phyloP scores from a whole-genome alignment of 495 filamentous ascomycete genomes.

The Extremus antarcticus region DNA sequence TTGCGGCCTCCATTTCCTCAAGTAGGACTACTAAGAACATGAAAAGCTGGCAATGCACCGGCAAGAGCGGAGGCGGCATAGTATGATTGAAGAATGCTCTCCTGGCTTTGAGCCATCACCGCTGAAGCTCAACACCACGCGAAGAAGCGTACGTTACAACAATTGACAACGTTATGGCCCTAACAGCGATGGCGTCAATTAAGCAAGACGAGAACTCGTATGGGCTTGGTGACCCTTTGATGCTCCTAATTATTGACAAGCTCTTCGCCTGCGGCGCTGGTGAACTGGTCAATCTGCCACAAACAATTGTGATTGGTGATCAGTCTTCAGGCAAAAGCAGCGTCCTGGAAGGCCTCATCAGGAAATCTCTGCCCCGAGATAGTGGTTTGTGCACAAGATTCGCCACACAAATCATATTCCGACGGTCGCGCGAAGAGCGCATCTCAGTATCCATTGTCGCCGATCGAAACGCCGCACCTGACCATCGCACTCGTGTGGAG shows the following conservation, averaged over 20 bases:
- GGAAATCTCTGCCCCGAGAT: slow-evolving; percentile 32
- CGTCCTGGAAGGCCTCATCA: slow-evolving; percentile 37
- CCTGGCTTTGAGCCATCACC: no score
- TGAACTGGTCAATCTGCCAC: slow-evolving; percentile 18
- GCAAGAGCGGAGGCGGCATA: no score
- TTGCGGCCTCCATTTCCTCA: no score
- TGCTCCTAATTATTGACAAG: slow-evolving; percentile 37
- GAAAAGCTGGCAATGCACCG: no score
- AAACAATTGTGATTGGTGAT: slow-evolving; percentile 24
- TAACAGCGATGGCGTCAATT: no score
- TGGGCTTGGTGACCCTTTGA: slow-evolving; percentile 24
- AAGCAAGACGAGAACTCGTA: no score
- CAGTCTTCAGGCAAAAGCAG: slow-evolving; percentile 40
- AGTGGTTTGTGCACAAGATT: slow-evolving; percentile 42
- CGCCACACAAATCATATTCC: slow-evolving; percentile 48
- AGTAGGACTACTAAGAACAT: no score
- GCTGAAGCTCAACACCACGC: no score
- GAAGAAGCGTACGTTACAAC: no score
- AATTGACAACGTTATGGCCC: no score
- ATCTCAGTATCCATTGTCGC: slow-evolving; percentile 40
- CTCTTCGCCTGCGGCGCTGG: slow-evolving; percentile 19
- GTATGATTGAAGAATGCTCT: no score
- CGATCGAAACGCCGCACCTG: slow-evolving; percentile 22
- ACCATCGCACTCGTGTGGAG: slow-evolving; percentile 16
- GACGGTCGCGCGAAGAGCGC: slow-evolving; percentile 28